Evolutionary conservation across 108 stramenopile genomes (phyloP), one percentile per base, ranked within the genome.

Genomic region (Bacterosira constricta): DNA sequence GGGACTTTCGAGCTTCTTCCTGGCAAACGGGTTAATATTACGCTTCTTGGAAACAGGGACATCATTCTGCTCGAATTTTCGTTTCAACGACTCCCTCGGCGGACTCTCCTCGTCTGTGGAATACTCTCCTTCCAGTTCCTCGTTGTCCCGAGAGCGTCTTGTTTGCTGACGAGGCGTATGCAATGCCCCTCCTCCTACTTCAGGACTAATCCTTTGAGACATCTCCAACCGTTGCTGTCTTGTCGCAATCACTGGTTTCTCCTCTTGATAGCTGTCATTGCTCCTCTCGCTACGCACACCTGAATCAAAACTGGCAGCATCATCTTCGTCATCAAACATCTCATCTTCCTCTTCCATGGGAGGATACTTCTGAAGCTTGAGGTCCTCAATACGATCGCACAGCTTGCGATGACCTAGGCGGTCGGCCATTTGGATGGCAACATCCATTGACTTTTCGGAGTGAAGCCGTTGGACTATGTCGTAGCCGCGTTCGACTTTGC

Each of bases 401-500:
- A 91, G 63, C 38, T 82, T 88, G 38, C 73, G 49, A 47, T 89
- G 85, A 27, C 72, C 57, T 26, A 75, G 25, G 11, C 84, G 87
- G 66, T 83, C 90, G 21, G 89, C 85, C 11, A 83, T 62, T 11
- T 61, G 80, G 30, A 86, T 85, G n/a, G 89, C 93, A 51, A 94
- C 75, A 13, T 90, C 88, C 52, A 75, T 90, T 53, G 78, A 81
- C 55, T 86, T 84, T 45, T 90, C 89, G 45, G 83, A 54, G 59
- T 92, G 86, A 37, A 94, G 75, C 26, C 93, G 79, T 53, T 86
- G 63, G 13, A 86, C 77, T 21, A 91, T 39, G 60, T 90, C 90
- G 4, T 87, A 71, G 27, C 86, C 88, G 46, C 86, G 73, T 46
- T 94, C 93, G 4, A 89, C 42, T 61, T 91, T 91, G 18, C 86